phyloP scores from a whole-genome alignment of 805 yeast genomes.

The Spathaspora passalidarum region DNA sequence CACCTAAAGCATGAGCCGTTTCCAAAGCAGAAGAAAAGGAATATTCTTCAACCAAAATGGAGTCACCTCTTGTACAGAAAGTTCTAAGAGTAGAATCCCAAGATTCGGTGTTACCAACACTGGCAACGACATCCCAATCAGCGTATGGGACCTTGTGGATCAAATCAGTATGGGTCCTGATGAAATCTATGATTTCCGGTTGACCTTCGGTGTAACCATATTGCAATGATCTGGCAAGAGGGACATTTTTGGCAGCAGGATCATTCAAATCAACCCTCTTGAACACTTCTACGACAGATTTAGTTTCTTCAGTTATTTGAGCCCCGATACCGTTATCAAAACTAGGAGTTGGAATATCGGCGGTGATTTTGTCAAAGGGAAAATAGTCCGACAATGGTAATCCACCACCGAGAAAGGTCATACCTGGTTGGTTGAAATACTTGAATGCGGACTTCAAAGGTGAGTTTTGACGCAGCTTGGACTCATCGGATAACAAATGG shows the following conservation, averaged over 20 bases:
- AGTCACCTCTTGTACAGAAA: slow-evolving; percentile 73
- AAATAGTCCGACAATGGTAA: slow-evolving; percentile 87
- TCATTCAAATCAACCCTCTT: slow-evolving; percentile 17
- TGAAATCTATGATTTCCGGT: slow-evolving; percentile 60
- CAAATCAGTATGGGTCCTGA: slow-evolving; percentile 69
- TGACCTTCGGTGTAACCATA: slow-evolving; percentile 87
- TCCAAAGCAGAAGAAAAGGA: slow-evolving; percentile 84
- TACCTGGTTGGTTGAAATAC: slow-evolving; percentile 67
- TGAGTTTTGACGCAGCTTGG: slow-evolving; percentile 72
- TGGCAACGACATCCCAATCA: slow-evolving; percentile 69
- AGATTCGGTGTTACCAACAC: slow-evolving; percentile 87
- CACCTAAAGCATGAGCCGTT: slow-evolving; percentile 71
- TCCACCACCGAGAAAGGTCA: slow-evolving; percentile 94
- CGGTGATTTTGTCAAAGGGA: slow-evolving; percentile 79
- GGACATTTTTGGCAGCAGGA: slow-evolving; percentile 48
- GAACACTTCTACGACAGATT: slow-evolving; percentile 40
- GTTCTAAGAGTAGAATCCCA: slow-evolving; percentile 84
- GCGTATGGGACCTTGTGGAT: slow-evolving; percentile 45
- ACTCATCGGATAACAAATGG: slow-evolving; percentile 74
- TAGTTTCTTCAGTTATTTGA: slow-evolving; percentile 43
- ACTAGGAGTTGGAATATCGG: slow-evolving; percentile 76
- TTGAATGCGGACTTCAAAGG: slow-evolving; percentile 83
- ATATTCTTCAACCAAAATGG: slow-evolving; percentile 78
- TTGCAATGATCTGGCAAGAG: slow-evolving; percentile 83
- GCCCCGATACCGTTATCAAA: slow-evolving; percentile 76